These are phyloP conservation scores for Yamadazyma insecticola DNA, from an alignment of 805 yeast species.

Conservation along the genomic window DNA sequence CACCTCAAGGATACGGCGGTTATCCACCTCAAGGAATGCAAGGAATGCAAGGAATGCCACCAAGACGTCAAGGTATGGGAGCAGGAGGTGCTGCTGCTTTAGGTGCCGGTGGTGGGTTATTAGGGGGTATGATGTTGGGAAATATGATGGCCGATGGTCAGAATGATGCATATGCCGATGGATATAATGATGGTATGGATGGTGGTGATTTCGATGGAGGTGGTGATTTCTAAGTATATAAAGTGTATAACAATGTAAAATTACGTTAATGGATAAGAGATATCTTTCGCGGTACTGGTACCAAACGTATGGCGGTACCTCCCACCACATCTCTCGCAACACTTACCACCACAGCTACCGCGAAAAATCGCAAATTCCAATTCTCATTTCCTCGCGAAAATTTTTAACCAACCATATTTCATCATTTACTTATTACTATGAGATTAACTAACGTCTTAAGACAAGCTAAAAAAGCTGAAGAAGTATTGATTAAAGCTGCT, in stretches of 20 bases:
- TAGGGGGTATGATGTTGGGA: constrained; percentile 45
- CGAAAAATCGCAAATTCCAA: too few relatives aligned
- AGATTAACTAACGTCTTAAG: constrained; percentile 38
- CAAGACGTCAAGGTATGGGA: constrained; percentile 35
- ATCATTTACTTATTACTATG: constrained; percentile 18
- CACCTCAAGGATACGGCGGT: constrained; percentile 24
- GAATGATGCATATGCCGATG: constrained; percentile 9
- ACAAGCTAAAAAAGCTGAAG: constrained; percentile 40
- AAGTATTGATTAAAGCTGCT: constrained; percentile 55
- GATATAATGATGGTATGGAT: constrained; percentile 26
- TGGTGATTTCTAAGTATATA: constrained; percentile 10
- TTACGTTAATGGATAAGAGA: not conserved
- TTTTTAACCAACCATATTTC: constrained; percentile 11
- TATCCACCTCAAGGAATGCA: constrained; percentile 29
- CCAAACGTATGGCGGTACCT: too few relatives aligned
- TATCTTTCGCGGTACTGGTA: too few relatives aligned
- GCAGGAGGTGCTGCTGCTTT: constrained; percentile 50
- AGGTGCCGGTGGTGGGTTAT: constrained; percentile 36
- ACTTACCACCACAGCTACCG: too few relatives aligned
- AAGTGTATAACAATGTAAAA: too few relatives aligned
- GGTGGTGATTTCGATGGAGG: constrained; percentile 29
- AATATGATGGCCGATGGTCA: constrained; percentile 36
- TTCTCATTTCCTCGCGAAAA: constrained; percentile 1
- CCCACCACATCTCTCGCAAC: too few relatives aligned
- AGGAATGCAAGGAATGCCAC: constrained; percentile 16